These are phyloP conservation scores for Stentor coeruleus DNA, from an alignment of 73 alveolate genomes.

Conservation along the genomic window DNA sequence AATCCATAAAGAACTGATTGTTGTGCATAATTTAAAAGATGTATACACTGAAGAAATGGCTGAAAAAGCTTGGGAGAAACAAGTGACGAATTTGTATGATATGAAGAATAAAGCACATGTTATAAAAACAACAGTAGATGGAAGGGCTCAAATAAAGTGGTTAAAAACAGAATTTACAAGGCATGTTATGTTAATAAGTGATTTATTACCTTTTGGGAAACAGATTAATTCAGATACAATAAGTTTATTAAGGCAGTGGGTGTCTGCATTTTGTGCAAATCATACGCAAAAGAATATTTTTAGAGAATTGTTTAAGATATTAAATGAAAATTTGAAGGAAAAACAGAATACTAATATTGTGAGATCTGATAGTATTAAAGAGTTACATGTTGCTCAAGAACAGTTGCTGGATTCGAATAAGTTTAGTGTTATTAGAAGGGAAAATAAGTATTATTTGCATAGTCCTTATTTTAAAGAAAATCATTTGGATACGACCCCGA, in stretches of 20 bases:
- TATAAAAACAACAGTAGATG: neutral
- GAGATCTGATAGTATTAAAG: neutral
- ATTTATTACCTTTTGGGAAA: neutral
- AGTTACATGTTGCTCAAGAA: too few relatives aligned
- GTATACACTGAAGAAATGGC: slow-evolving; percentile 30
- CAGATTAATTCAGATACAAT: too few relatives aligned
- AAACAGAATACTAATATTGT: neutral
- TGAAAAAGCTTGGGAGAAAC: slow-evolving; percentile 35
- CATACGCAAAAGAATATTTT: neutral
- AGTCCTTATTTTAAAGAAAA: neutral
- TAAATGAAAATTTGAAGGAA: neutral
- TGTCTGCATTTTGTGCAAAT: neutral
- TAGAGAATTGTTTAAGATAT: neutral
- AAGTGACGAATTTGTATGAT: slow-evolving; percentile 35
- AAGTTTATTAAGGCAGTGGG: neutral
- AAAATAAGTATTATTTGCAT: neutral
- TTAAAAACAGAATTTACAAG: neutral
- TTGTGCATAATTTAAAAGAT: slow-evolving; percentile 41
- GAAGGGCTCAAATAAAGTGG: neutral
- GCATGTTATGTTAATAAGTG: neutral
- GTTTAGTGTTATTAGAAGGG: neutral
- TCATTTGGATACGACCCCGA: neutral
- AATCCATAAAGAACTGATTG: slow-evolving; percentile 37
- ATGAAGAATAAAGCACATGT: neutral
- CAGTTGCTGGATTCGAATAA: too few relatives aligned